These are phyloP conservation scores for Camelina hispida DNA, from an alignment of 345 rosid genomes.

Conservation along the genomic window DNA sequence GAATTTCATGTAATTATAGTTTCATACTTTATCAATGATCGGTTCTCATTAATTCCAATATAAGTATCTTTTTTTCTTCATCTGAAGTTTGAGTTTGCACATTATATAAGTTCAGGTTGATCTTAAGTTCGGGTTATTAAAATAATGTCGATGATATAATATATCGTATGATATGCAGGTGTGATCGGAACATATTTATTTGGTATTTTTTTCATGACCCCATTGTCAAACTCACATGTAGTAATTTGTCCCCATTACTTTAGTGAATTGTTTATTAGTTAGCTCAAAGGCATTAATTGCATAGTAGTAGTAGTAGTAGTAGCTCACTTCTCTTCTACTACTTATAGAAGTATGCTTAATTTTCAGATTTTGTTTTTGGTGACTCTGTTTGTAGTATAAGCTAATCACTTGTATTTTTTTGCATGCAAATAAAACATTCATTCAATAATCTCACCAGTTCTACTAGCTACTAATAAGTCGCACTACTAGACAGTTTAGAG, in stretches of 20 bases:
- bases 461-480: neutral
- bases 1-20: neutral
- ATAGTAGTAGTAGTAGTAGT: neutral
- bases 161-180: neutral
- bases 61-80: neutral
- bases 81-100: neutral
- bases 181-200: constrained; percentile 40
- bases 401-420: neutral
- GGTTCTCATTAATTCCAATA: constrained; percentile 4
- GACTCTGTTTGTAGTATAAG: neutral
- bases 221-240: constrained; percentile 48
- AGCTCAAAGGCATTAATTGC: constrained; percentile 29
- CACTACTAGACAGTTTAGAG: neutral
- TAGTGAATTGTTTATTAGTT: constrained; percentile 35
- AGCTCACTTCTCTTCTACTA: neutral
- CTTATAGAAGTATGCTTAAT: neutral
- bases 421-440: neutral
- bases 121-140: neutral
- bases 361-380: neutral
- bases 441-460: neutral
- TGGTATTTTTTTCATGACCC: constrained; percentile 48
- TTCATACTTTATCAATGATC: neutral
- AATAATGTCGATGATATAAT: neutral
- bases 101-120: constrained; percentile 24
- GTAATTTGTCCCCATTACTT: constrained; percentile 47